phyloP scores from a whole-genome alignment of 73 alveolate species.

The Paramecium octaurelia region DNA sequence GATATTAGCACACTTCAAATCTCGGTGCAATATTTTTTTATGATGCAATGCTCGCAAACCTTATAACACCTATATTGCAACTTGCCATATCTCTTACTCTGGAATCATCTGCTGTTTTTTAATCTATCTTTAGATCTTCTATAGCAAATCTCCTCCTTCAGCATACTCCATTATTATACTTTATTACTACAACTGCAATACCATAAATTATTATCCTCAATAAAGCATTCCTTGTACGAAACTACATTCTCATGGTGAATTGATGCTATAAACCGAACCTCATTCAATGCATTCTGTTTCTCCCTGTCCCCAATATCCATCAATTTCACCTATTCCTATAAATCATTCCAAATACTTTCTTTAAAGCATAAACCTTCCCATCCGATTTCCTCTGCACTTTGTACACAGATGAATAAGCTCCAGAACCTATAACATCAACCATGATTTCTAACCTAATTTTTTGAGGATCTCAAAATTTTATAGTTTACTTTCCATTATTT shows the following conservation, averaged over 20 bases:
- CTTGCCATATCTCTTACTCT: slow-evolving; percentile 74
- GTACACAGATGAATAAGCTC: slow-evolving; percentile 64
- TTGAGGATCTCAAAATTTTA: neutral
- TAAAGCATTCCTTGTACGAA: slow-evolving; percentile 46
- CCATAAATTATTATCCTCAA: slow-evolving; percentile 56
- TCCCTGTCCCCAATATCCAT: slow-evolving; percentile 60
- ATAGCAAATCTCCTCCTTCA: slow-evolving; percentile 72
- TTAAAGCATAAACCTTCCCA: slow-evolving; percentile 61
- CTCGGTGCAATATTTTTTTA: slow-evolving; percentile 79
- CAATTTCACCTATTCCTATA: slow-evolving; percentile 11
- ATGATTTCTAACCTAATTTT: neutral
- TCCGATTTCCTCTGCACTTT: slow-evolving; percentile 59
- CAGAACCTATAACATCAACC: slow-evolving; percentile 41
- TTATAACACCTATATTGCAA: slow-evolving; percentile 71
- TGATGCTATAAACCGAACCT: slow-evolving; percentile 66
- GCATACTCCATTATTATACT: slow-evolving; percentile 80
- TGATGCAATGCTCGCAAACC: slow-evolving; percentile 80
- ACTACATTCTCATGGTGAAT: slow-evolving; percentile 60
- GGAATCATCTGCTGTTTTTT: slow-evolving; percentile 66
- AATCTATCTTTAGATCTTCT: slow-evolving; percentile 59
- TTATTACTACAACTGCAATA: neutral
- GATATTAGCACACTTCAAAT: slow-evolving; percentile 80
- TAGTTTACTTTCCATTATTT: slow-evolving; percentile 17
- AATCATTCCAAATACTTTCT: neutral
- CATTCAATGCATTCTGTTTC: slow-evolving; percentile 65